phyloP scores from a whole-genome alignment of 106 monocot genomes.

The Vanilla planifolia region DNA sequence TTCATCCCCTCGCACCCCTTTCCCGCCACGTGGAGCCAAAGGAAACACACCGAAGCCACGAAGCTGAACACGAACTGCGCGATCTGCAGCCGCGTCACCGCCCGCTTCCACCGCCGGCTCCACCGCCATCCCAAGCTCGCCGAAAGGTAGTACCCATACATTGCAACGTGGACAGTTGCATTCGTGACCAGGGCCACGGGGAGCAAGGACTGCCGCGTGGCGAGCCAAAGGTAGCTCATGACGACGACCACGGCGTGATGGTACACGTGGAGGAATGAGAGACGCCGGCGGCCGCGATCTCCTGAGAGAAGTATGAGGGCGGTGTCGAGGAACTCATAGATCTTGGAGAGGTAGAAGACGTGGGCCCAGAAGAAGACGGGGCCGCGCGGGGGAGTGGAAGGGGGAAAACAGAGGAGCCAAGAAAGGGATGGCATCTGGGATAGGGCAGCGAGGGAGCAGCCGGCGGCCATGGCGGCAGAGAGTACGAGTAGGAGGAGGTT shows the following conservation, averaged over 20 bases:
- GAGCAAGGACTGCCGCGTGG: slow-evolving; percentile 61
- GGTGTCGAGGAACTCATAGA: slow-evolving; percentile 91
- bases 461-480: slow-evolving; percentile 55
- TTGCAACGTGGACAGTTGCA: slow-evolving; percentile 69
- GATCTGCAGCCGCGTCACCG: slow-evolving; percentile 73
- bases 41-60: slow-evolving; percentile 42
- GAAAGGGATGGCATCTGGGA: slow-evolving; percentile 23
- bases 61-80: slow-evolving; percentile 77
- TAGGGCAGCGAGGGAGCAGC: slow-evolving; percentile 54
- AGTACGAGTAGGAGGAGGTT: slow-evolving; percentile 56
- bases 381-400: slow-evolving; percentile 20
- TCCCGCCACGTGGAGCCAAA: slow-evolving; percentile 61
- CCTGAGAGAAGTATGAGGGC: slow-evolving; percentile 64
- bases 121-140: slow-evolving; percentile 56
- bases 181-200: slow-evolving; percentile 83
- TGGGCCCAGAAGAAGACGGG: slow-evolving; percentile 92
- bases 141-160: slow-evolving; percentile 80
- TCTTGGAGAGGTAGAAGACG: slow-evolving; percentile 94
- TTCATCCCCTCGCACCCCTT: slow-evolving; percentile 70
- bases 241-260: slow-evolving; percentile 80
- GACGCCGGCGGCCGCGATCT: slow-evolving; percentile 28
- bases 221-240: slow-evolving; percentile 81
- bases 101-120: slow-evolving; percentile 65
- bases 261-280: slow-evolving; percentile 93
- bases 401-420: slow-evolving; percentile 66